These are phyloP conservation scores for Aspergillus olivimuriae DNA, from an alignment of 495 filamentous ascomycete species.

Conservation along the genomic window DNA sequence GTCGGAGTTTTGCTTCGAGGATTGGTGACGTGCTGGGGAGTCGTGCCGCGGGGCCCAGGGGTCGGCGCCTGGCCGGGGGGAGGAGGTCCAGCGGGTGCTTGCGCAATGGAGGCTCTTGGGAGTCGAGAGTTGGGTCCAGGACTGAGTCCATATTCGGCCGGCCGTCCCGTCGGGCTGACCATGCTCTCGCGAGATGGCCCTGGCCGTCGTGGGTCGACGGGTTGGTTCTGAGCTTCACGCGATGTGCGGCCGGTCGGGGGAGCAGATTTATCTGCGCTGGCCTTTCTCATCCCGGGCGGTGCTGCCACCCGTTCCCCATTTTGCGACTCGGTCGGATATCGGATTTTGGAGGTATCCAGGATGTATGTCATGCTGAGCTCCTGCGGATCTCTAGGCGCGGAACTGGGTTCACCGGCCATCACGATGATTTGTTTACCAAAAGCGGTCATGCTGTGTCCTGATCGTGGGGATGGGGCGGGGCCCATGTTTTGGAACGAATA, in stretches of 20 bases:
- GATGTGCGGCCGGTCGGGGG: slow-evolving; percentile 40
- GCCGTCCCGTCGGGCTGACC: slow-evolving; percentile 32
- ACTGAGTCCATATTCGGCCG: slow-evolving; percentile 24
- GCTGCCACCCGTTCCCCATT: slow-evolving; percentile 30
- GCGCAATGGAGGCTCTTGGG: slow-evolving; percentile 62
- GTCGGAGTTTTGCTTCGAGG: slow-evolving; percentile 57
- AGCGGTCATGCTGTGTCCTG: slow-evolving; percentile 96
- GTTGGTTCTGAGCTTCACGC: slow-evolving; percentile 57
- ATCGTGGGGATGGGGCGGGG: slow-evolving; percentile 84
- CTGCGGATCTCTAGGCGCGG: slow-evolving; percentile 65
- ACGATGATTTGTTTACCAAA: slow-evolving; percentile 89
- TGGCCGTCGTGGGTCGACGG: slow-evolving; percentile 48
- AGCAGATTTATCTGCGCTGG: slow-evolving; percentile 32
- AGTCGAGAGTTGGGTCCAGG: slow-evolving; percentile 53
- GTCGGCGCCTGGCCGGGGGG: slow-evolving; percentile 81
- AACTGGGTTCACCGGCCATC: slow-evolving; percentile 89
- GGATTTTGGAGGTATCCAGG: slow-evolving; percentile 89
- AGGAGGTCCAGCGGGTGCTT: slow-evolving; percentile 74
- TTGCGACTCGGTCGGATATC: slow-evolving; percentile 76
- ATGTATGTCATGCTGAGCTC: slow-evolving; percentile 89
- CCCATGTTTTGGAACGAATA: slow-evolving; percentile 99
- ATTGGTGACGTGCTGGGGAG: slow-evolving; percentile 28
- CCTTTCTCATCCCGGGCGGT: slow-evolving; percentile 27
- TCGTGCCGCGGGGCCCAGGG: slow-evolving; percentile 57
- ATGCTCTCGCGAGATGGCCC: slow-evolving; percentile 49